Base-by-base conservation (phyloP, 169 alveolate species). In the Cryptosporidium parvum region DNA sequence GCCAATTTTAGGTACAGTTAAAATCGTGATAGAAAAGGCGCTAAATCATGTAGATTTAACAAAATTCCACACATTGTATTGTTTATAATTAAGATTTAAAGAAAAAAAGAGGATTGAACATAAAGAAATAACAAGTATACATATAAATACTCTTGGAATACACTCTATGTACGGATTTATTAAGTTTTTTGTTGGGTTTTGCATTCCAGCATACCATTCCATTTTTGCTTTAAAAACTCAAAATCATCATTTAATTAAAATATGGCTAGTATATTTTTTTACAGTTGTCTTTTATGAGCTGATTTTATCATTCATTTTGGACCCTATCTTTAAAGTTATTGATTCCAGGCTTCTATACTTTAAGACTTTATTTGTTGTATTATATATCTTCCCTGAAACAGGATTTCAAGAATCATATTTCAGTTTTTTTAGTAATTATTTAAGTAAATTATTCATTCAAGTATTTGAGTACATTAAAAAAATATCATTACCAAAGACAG, bases 351-450 rank as follows among this genome's bases (percentile, higher is more conserved):
- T 80, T 35, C 16, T 39, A 45, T 51, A 42, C 44, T 31, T 80
- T 4, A 80, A 80, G 68, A 65, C 53, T 29, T 18, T 65, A 18
- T 80, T 65, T 29, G 48, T 80, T 31, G 7, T 80, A 12, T 26
- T 65, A 14, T 80, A 62, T 65, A 62, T 80, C 8, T 31, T 62
- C 39, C 89, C 89, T 21, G 42, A 39, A 33, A 62, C 75, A 5
- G 89, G 89, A 7, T 53, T 80, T 42, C 89, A 65, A 44, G 75
- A 80, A n/a, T 62, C 89, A 42, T 80, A 67, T 62, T 37, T 67
- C 7, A 80, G 39, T 3, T 80, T 80, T 70, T 31, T 80, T 8
- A 48, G 37, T n/a, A 59, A 61, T 10, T 44, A 29, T 39, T 23
- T 21, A 9, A 45, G 26, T 39, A 48, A 70, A 23, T 23, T 70